A percentile compares a stretch with the other conserved stretches of the same genome.
phyloP scores from a whole-genome alignment of 345 rosid genomes.

The Pseudoturritis turrita region DNA sequence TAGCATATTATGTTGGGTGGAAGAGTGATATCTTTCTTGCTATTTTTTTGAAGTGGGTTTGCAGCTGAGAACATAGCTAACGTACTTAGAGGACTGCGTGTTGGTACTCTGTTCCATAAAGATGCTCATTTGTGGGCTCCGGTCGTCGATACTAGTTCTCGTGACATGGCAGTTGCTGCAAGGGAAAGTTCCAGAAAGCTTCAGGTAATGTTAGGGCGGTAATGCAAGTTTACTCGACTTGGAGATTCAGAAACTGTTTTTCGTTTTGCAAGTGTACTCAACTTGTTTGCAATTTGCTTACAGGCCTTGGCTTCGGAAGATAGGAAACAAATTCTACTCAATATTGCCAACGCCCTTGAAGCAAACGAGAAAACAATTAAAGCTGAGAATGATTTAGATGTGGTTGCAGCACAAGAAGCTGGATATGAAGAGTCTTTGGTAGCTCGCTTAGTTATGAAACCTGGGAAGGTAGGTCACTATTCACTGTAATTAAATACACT shows the following conservation, averaged over 20 bases:
- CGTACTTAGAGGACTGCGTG: slow-evolving; percentile 74
- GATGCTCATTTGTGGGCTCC: slow-evolving; percentile 73
- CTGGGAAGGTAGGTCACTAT: slow-evolving; percentile 58
- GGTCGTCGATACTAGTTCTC: slow-evolving; percentile 48
- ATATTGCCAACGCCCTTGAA: slow-evolving; percentile 79
- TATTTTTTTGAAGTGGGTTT: slow-evolving; percentile 62
- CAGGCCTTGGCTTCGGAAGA: slow-evolving; percentile 82
- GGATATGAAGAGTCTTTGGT: slow-evolving; percentile 80
- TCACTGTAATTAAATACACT: neutral
- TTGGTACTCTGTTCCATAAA: slow-evolving; percentile 91
- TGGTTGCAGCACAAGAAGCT: slow-evolving; percentile 64
- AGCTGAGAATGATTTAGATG: slow-evolving; percentile 77
- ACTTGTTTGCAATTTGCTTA: slow-evolving; percentile 23
- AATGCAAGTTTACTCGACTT: neutral
- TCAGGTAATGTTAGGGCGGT: slow-evolving; percentile 54
- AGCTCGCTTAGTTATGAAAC: slow-evolving; percentile 75
- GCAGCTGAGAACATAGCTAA: slow-evolving; percentile 63
- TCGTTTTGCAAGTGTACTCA: neutral
- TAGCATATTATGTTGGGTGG: slow-evolving; percentile 22
- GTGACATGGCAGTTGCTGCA: slow-evolving; percentile 91
- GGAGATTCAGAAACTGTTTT: neutral
- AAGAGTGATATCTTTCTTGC: slow-evolving; percentile 31
- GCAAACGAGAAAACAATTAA: slow-evolving; percentile 63
- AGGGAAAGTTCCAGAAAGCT: slow-evolving; percentile 89
- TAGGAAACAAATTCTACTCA: slow-evolving; percentile 68